Evolutionary conservation across 2,329 filamentous ascomycete species (phyloP), one percentile per base, ranked within the genome.

Genomic region (Aspergillus sp.): DNA sequence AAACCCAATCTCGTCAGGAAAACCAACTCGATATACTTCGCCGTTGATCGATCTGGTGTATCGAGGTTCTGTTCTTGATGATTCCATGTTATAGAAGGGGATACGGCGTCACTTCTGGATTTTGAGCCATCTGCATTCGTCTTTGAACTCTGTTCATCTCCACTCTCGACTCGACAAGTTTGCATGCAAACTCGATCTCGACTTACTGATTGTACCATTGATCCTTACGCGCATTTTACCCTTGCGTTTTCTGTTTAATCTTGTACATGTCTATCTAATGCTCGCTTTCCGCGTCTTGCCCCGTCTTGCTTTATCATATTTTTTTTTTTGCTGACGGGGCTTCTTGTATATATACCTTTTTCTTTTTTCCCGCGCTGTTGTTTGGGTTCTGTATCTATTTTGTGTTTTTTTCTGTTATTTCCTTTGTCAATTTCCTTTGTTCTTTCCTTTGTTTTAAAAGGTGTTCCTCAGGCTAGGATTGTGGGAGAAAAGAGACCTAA

Each of bases 1-100:
- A 70, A 76, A 47, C 46, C 2, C 19, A 19, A 19, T 19, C 19
- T 19, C 19, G 19, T 19, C 19, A 19, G 19, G 19, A 19, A 19
- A 19, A 19, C 19, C 19, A 19, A 19, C 19, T 19, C 19, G 19
- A 19, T 19, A 19, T 4, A 19, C n/a, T 19, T 19, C 19, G 19
- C 19, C 19, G 19, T 19, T 19, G 19, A 19, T 19, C 19, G 19
- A 19, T 19, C 19, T 19, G 19, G 19, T 19, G 19, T 19, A 19
- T 19, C 19, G 19, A 19, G 19, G 19, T 19, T 19, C 19, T 19
- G 19, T 19, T 19, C 19, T 19, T 19, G 19, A 19, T 19, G 19
- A 19, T 19, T 19, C 19, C 19, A 19, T 19, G 19, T 19, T 19
- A 19, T 19, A 19, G 19, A 19, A 19, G 19, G 19, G 19, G 19